phyloP scores from a whole-genome alignment of 352 stramenopile species.

The Globisporangium okanoganense region DNA sequence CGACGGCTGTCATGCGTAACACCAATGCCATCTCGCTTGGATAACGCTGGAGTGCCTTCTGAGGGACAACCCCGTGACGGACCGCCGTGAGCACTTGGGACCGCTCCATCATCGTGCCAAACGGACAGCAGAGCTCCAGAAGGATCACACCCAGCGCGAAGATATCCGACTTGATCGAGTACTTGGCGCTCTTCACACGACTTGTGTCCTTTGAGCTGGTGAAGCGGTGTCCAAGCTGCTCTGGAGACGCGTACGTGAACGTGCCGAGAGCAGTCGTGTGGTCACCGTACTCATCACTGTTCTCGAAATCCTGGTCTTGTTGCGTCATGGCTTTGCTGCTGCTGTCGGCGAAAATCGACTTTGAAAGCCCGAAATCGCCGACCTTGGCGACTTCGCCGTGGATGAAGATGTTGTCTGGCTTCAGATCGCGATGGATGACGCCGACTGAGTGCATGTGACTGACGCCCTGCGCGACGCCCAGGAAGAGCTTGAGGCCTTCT shows the following conservation, averaged over 20 bases:
- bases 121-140: slow-evolving; percentile 79
- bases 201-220: slow-evolving; percentile 34
- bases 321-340: slow-evolving; percentile 11
- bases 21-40: slow-evolving; percentile 72
- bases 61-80: slow-evolving; percentile 73
- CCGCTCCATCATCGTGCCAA: slow-evolving; percentile 84
- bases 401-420: slow-evolving; percentile 77
- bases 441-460: slow-evolving; percentile 72
- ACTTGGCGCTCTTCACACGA: slow-evolving; percentile 68
- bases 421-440: slow-evolving; percentile 73
- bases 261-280: slow-evolving; percentile 81
- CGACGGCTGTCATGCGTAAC: slow-evolving; percentile 70
- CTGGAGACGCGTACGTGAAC: slow-evolving; percentile 85
- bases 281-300: slow-evolving; percentile 31
- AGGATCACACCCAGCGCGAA: slow-evolving; percentile 82
- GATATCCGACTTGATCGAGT: slow-evolving; percentile 84
- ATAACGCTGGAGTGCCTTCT: slow-evolving; percentile 55
- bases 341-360: slow-evolving; percentile 36
- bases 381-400: slow-evolving; percentile 59
- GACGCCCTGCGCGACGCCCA: slow-evolving; percentile 61
- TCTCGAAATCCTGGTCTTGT: slow-evolving; percentile 23
- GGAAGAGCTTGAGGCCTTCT: slow-evolving; percentile 60
- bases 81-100: slow-evolving; percentile 79
- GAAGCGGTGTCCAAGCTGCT: slow-evolving; percentile 72
- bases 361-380: slow-evolving; percentile 67